Conservation (phyloP, 2,329 filamentous ascomycete species). For the Lachnellula hyalina region DNA sequence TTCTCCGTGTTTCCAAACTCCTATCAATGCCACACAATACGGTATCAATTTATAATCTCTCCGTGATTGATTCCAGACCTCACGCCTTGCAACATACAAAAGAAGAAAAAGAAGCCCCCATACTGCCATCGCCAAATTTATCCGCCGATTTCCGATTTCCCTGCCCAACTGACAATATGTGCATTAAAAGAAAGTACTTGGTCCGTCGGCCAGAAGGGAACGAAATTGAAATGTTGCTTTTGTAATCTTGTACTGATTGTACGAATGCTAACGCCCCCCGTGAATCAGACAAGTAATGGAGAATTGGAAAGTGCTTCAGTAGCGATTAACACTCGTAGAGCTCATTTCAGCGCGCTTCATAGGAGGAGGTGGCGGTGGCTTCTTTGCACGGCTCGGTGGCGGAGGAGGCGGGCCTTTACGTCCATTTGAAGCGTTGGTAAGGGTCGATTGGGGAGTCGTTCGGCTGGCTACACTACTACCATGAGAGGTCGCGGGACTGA, state of each 20-base stretch:
- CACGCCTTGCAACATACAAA: not conserved
- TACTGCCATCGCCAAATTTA: not conserved
- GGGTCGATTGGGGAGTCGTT: conserved; percentile 41
- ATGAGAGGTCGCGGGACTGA: conserved; percentile 49
- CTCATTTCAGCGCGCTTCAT: conserved; percentile 48
- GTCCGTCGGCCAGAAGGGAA: too few species aligned
- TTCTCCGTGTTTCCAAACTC: not conserved
- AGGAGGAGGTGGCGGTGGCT: conserved; percentile 59
- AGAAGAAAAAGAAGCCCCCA: not conserved
- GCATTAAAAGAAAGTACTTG: too few species aligned
- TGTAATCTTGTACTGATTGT: not conserved
- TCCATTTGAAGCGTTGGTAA: conserved; percentile 28
- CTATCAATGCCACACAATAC: not conserved
- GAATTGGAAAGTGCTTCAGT: conserved; percentile 6
- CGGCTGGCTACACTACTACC: conserved; percentile 47
- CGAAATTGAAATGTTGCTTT: not conserved
- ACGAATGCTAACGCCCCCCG: not conserved
- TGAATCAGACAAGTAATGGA: not conserved
- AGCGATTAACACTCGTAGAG: conserved; percentile 17
- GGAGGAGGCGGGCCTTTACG: conserved; percentile 57
- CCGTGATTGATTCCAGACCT: not conserved
- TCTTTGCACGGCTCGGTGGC: conserved; percentile 57
- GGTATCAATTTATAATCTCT: not conserved
- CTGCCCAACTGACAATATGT: too few species aligned
- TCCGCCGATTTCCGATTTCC: not conserved